Conservation (phyloP, 2,329 filamentous ascomycete species). For the Teratosphaeria epicoccoides region DNA sequence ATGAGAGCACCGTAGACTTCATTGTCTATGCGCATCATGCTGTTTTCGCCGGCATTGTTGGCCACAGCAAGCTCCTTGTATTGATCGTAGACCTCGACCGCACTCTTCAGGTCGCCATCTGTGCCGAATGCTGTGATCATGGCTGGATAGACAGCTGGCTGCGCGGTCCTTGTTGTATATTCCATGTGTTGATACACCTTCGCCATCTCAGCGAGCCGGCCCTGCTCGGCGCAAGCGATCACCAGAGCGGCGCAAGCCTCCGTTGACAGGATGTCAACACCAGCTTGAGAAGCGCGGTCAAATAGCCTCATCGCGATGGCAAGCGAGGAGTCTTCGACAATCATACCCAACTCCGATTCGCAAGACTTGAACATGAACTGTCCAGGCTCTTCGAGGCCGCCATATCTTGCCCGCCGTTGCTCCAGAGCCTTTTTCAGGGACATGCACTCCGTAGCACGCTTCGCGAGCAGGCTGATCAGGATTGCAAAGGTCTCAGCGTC, state of each 20-base stretch:
- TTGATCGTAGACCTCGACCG: slow-evolving; percentile 90
- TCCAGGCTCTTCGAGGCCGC: slow-evolving; percentile 71
- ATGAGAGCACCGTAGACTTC: slow-evolving; percentile 86
- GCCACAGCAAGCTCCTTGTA: slow-evolving; percentile 83
- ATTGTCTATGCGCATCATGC: slow-evolving; percentile 62
- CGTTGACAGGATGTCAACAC: slow-evolving; percentile 57
- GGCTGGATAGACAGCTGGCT: slow-evolving; percentile 71
- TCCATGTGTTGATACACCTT: slow-evolving; percentile 90
- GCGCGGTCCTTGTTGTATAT: slow-evolving; percentile 58
- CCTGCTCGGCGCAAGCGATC: slow-evolving; percentile 72
- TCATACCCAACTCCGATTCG: slow-evolving; percentile 75
- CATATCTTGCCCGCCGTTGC: slow-evolving; percentile 72
- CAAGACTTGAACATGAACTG: slow-evolving; percentile 83
- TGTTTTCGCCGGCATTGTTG: slow-evolving; percentile 62
- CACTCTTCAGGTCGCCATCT: slow-evolving; percentile 70
- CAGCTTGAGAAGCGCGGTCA: slow-evolving; percentile 57
- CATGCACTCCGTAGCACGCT: slow-evolving; percentile 68
- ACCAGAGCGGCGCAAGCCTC: slow-evolving; percentile 80
- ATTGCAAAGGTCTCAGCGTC: slow-evolving; percentile 81
- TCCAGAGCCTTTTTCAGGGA: slow-evolving; percentile 63
- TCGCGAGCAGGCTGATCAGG: slow-evolving; percentile 70
- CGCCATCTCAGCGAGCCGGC: slow-evolving; percentile 78
- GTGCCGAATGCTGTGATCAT: slow-evolving; percentile 93
- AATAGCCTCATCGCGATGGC: slow-evolving; percentile 79
- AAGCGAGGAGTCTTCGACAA: slow-evolving; percentile 78